These are phyloP conservation scores for Dictyostelium capitatum DNA, from an alignment of 78 protist species.

Conservation along the genomic window DNA sequence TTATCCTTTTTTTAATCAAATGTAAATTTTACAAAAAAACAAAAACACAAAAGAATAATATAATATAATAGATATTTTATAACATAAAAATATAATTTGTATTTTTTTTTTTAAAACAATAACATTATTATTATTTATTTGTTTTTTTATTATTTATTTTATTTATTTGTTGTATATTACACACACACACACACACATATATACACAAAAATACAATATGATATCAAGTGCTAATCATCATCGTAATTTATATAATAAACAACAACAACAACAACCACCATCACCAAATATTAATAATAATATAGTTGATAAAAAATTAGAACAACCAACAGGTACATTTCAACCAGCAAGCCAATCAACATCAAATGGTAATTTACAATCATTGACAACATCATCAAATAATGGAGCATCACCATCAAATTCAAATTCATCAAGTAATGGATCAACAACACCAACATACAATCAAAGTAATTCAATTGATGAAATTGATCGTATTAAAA, in stretches of 20 bases:
- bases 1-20: no score
- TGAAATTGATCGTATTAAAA: background rate
- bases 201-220: conserved; percentile 10
- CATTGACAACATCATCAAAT: background rate
- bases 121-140: background rate
- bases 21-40: no score
- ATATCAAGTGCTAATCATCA: conserved; percentile 61
- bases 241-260: conserved; percentile 26
- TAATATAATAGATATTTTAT: no score
- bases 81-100: no score
- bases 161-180: background rate
- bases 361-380: background rate
- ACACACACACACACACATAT: background rate
- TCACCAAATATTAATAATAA: background rate
- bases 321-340: conserved; percentile 3
- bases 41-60: no score
- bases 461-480: background rate
- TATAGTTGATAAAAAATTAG: conserved; percentile 19
- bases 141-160: background rate
- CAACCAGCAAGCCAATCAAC: conserved; percentile 2
- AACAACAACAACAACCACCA: background rate
- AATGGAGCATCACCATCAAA: background rate
- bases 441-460: conserved; percentile 15
- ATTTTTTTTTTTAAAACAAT: no score
- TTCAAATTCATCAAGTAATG: background rate